Evolutionary conservation across 2,329 filamentous ascomycete genomes (phyloP).

Genomic region (Xylariaceae sp.): DNA sequence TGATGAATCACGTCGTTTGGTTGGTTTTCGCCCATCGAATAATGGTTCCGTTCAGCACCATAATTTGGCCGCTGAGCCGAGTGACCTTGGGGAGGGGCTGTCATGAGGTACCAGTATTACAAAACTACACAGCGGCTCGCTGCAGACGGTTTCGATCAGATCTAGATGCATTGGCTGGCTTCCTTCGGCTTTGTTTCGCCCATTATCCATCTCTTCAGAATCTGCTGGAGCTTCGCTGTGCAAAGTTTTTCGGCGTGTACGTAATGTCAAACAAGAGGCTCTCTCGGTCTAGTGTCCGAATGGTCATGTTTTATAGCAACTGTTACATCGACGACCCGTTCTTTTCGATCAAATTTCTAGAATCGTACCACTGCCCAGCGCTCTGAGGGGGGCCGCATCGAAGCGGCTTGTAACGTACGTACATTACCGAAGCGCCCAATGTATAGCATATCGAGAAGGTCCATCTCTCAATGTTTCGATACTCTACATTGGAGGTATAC

Average conservation of each 20-base stretch:
- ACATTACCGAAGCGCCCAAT: slow-evolving; percentile 2
- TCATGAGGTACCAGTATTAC: too few species aligned
- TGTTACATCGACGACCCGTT: slow-evolving; percentile 13
- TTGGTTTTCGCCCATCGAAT: slow-evolving; percentile 6
- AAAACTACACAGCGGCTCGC: slow-evolving; percentile 10
- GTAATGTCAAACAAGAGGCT: slow-evolving; percentile 22
- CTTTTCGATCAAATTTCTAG: slow-evolving; percentile 16
- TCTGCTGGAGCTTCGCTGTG: neutral
- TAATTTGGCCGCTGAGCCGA: too few species aligned
- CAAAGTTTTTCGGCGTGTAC: slow-evolving; percentile 16
- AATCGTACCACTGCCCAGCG: slow-evolving; percentile 14
- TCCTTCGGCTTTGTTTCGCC: slow-evolving; percentile 23
- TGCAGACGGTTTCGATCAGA: slow-evolving; percentile 1
- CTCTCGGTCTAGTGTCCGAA: slow-evolving; percentile 16
- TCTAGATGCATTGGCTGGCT: slow-evolving; percentile 16
- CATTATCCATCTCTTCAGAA: slow-evolving; percentile 1
- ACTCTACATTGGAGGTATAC: neutral
- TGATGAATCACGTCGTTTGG: slow-evolving; percentile 15
- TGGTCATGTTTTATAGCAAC: slow-evolving; percentile 8
- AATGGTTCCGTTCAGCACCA: too few species aligned
- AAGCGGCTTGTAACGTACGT: slow-evolving; percentile 21
- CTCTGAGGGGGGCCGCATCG: slow-evolving; percentile 16
- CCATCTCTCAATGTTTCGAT: slow-evolving; percentile 1
- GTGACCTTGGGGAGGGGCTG: too few species aligned
- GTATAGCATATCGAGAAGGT: slow-evolving; percentile 20